phyloP scores from a whole-genome alignment of 129 eudicot genomes.

The Chrysanthemum makinoi region DNA sequence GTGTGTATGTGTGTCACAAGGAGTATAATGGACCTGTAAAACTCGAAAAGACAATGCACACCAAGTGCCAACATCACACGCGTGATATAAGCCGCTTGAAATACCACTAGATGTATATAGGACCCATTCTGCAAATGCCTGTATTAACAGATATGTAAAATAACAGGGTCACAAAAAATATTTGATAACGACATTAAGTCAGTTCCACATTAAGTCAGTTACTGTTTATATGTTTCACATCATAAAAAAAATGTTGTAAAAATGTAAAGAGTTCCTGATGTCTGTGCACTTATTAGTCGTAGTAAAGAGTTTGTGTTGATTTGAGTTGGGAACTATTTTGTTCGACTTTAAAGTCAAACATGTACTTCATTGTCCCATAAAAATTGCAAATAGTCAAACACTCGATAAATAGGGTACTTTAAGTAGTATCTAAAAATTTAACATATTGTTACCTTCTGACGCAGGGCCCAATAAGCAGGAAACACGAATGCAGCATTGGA shows the following conservation, averaged over 20 bases:
- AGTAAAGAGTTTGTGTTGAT: not conserved
- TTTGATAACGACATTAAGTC: not conserved
- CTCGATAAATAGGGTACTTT: too few relatives aligned
- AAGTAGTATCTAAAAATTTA: not conserved
- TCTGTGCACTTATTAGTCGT: not conserved
- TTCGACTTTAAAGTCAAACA: constrained; percentile 6
- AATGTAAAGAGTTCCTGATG: not conserved
- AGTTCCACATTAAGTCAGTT: not conserved
- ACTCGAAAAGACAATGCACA: constrained; percentile 57
- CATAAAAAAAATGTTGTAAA: not conserved
- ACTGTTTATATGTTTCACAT: not conserved
- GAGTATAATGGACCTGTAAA: constrained; percentile 55
- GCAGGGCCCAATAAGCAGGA: constrained; percentile 90
- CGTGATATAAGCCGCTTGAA: constrained; percentile 83
- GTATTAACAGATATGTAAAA: not conserved
- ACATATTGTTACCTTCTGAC: constrained; percentile 56
- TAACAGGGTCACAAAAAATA: not conserved
- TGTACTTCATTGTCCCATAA: not conserved
- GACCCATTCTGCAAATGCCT: constrained; percentile 96
- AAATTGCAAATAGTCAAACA: not conserved
- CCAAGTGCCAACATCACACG: constrained; percentile 91
- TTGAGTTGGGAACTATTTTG: constrained; percentile 4
- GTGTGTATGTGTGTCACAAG: not conserved
- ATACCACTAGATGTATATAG: constrained; percentile 75
- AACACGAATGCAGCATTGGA: constrained; percentile 86